Conservation (phyloP, 2,329 filamentous ascomycete species). For the Ophiostoma ulmi region DNA sequence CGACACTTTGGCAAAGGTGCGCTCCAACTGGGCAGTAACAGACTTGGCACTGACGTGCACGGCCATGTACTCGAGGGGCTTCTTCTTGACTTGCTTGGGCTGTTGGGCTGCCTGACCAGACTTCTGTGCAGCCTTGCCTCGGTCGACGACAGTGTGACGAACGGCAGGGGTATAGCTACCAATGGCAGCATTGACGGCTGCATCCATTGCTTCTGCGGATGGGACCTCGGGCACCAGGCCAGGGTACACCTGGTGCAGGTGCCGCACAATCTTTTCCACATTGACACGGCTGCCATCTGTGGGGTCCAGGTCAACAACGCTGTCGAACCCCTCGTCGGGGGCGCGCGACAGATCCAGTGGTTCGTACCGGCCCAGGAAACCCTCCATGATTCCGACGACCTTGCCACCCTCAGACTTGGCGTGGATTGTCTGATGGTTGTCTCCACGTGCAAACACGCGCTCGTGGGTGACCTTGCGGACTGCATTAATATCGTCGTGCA, state of each 20-base stretch:
- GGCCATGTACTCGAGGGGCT: constrained; percentile 53
- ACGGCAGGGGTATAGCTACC: constrained; percentile 71
- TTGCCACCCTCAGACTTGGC: constrained; percentile 68
- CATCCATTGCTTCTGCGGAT: constrained; percentile 66
- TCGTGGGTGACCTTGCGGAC: constrained; percentile 71
- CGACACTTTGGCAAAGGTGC: constrained; percentile 56
- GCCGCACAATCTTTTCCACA: constrained; percentile 69
- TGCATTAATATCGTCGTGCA: constrained; percentile 69
- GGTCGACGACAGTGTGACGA: constrained; percentile 67
- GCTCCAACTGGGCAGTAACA: constrained; percentile 56
- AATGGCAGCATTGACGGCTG: constrained; percentile 69
- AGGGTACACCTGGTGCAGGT: constrained; percentile 72
- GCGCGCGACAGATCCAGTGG: constrained; percentile 57
- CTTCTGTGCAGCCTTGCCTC: constrained; percentile 39
- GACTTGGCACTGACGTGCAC: constrained; percentile 43
- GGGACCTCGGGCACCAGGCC: constrained; percentile 69
- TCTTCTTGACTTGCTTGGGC: constrained; percentile 40
- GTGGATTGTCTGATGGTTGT: constrained; percentile 97
- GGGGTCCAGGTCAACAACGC: constrained; percentile 79
- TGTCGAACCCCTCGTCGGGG: constrained; percentile 81
- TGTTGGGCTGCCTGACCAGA: constrained; percentile 34
- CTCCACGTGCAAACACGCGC: constrained; percentile 77
- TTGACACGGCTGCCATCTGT: constrained; percentile 73
- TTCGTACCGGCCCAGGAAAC: constrained; percentile 84
- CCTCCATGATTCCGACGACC: constrained; percentile 88